A percentile compares a stretch with the other conserved stretches of the same genome.
Conservation (phyloP, 352 stramenopile genomes). For the Globisporangium iwayamae region DNA sequence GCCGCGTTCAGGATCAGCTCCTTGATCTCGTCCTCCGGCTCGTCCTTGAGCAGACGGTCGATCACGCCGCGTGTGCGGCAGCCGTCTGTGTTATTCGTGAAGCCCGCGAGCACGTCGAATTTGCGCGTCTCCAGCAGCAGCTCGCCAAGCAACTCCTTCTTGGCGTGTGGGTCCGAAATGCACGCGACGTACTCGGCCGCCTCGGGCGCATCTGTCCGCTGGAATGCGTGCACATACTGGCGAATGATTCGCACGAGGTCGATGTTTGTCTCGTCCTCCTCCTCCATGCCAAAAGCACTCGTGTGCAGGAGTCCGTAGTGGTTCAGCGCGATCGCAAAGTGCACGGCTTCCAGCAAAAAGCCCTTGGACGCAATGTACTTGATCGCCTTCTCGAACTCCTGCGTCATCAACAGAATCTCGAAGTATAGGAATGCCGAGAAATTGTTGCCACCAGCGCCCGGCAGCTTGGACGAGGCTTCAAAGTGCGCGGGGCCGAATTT, state of each 20-base stretch:
- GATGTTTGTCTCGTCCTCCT: conserved; percentile 60
- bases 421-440: conserved; percentile 75
- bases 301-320: conserved; percentile 71
- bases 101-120: conserved; percentile 74
- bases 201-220: conserved; percentile 71
- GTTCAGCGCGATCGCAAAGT: conserved; percentile 78
- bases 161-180: conserved; percentile 50
- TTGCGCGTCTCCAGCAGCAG: conserved; percentile 78
- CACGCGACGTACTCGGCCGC: conserved; percentile 79
- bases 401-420: conserved; percentile 71
- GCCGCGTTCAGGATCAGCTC: conserved; percentile 71
- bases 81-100: conserved; percentile 79
- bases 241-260: conserved; percentile 76
- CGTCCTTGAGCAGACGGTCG: conserved; percentile 70
- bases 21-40: conserved; percentile 69
- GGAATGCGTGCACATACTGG: conserved; percentile 83
- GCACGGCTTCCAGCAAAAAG: conserved; percentile 72
- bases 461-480: conserved; percentile 37
- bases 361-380: conserved; percentile 80
- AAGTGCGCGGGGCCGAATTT: conserved; percentile 75
- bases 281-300: conserved; percentile 45
- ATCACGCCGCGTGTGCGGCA: conserved; percentile 74
- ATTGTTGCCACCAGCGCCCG: conserved; percentile 28
- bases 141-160: conserved; percentile 71
- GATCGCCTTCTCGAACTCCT: conserved; percentile 78